Evolutionary conservation across 176 grass and related monocot genomes (phyloP), one percentile per base, ranked within the genome.

Genomic region (Themeda triandra): DNA sequence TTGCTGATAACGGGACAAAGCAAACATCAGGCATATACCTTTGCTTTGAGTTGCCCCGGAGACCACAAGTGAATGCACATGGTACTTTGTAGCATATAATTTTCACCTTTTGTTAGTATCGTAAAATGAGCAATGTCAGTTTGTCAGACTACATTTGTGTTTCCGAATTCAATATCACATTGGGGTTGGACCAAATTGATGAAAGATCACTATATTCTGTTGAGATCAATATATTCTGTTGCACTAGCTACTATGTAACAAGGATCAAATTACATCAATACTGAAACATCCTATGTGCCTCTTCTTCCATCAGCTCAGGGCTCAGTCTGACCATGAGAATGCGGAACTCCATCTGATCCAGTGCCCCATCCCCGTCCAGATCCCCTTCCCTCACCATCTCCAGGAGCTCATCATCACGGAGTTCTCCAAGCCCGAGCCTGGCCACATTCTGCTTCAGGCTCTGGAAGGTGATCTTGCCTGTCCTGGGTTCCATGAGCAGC

Each of bases 281-380:
- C 21, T 83, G 51, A n/a, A 46, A 86, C 66, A 82, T 37, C 64
- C 49, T 87, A 12, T 73, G 32, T 1, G 64, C 60, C 49, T 84
- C 81, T 19, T 80, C 84, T 37, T 89, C 54, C 89, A 98, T 95
- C 64, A 95, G 85, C 87, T 89, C 71, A 15, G 96, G 96, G 85
- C 96, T 98, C 19, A 98, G 24, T 41, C 91, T 87, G 44, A 98
- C 80, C 96, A 95, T 98, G 76, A 98, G 93, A 35, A 95, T 29
- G 75, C 96, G 95, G 81, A 93, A 98, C 83, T 98, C 96, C 56
- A 65, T 90, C 85, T 98, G 91, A 73, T 95, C 93, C 80, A 98
- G 77, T 36, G 39, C 69, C 1, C 93, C 89, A 4, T 98, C 95
- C 4, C 92, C 89, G n/a, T 98, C 83, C 28, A 93, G 12, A 71